Conservation (phyloP, 2,329 filamentous ascomycete genomes). For the Coniosporium tulheliwenetii region DNA sequence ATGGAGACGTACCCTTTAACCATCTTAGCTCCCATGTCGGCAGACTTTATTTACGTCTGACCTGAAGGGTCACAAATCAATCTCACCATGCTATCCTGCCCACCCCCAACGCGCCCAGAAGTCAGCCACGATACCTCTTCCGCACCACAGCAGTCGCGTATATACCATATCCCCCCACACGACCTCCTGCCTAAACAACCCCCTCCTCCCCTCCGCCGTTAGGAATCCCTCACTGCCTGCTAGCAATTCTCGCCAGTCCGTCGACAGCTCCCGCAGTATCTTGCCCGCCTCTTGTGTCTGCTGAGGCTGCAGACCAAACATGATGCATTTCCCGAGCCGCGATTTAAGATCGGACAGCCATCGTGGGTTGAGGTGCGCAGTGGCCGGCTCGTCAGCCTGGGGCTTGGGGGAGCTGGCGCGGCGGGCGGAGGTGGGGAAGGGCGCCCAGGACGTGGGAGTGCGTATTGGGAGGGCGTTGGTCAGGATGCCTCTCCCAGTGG, state of each 20-base stretch:
- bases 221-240: constrained; percentile 65
- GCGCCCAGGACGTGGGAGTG: constrained; percentile 1
- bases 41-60: no score
- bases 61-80: no score
- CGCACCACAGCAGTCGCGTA: neutral
- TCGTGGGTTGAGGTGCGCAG: constrained; percentile 29
- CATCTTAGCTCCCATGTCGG: constrained; percentile 6
- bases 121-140: constrained; percentile 10
- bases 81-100: constrained; percentile 38
- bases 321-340: constrained; percentile 59
- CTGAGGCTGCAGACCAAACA: constrained; percentile 47
- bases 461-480: neutral
- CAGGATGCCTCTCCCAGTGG: no score
- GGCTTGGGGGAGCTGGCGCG: neutral
- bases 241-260: constrained; percentile 56
- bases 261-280: constrained; percentile 44
- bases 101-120: constrained; percentile 1
- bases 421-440: constrained; percentile 1
- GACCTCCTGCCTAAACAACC: constrained; percentile 51
- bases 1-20: constrained; percentile 4
- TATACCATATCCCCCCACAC: constrained; percentile 74
- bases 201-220: constrained; percentile 43
- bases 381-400: constrained; percentile 7
- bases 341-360: constrained; percentile 57
- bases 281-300: constrained; percentile 43